These are phyloP conservation scores for Phytopythium montanum DNA, from an alignment of 352 stramenopile species.

Conservation along the genomic window DNA sequence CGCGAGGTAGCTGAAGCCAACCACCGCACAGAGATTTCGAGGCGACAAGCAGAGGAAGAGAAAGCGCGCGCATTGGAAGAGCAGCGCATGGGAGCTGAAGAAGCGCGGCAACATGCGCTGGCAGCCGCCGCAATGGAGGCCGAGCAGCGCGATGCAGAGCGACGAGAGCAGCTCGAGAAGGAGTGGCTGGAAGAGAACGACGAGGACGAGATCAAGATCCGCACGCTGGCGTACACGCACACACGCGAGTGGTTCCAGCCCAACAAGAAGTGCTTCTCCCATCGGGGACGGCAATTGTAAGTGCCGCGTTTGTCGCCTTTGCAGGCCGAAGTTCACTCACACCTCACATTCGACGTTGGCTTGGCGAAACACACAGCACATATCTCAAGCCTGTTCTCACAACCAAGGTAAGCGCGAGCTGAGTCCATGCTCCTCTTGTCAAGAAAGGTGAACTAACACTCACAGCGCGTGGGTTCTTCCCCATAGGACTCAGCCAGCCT, in stretches of 20 bases:
- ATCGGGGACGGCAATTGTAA: conserved; percentile 52
- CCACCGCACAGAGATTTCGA: neutral
- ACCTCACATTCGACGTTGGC: conserved; percentile 5
- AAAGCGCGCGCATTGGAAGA: conserved; percentile 5
- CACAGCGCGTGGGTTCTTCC: neutral
- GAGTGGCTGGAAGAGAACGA: conserved; percentile 47
- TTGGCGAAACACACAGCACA: conserved; percentile 22
- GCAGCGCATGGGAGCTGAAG: conserved; percentile 8
- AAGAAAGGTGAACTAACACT: neutral
- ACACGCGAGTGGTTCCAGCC: conserved; percentile 57
- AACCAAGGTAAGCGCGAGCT: conserved; percentile 64
- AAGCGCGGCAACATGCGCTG: conserved; percentile 5
- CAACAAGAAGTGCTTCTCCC: conserved; percentile 59
- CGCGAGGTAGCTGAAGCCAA: conserved; percentile 20
- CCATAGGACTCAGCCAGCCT: neutral
- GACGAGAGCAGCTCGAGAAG: conserved; percentile 21
- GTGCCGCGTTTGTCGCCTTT: conserved; percentile 8
- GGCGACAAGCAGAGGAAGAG: conserved; percentile 5
- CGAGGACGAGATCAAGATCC: conserved; percentile 54
- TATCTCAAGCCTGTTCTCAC: conserved; percentile 58
- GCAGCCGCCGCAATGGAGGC: conserved; percentile 18
- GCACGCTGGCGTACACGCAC: conserved; percentile 54
- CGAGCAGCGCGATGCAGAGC: conserved; percentile 15
- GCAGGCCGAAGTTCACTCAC: neutral
- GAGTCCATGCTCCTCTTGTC: neutral